These are phyloP conservation scores for Pelargonium fulgidum DNA, from an alignment of 441 rosid species.

Conservation along the genomic window DNA sequence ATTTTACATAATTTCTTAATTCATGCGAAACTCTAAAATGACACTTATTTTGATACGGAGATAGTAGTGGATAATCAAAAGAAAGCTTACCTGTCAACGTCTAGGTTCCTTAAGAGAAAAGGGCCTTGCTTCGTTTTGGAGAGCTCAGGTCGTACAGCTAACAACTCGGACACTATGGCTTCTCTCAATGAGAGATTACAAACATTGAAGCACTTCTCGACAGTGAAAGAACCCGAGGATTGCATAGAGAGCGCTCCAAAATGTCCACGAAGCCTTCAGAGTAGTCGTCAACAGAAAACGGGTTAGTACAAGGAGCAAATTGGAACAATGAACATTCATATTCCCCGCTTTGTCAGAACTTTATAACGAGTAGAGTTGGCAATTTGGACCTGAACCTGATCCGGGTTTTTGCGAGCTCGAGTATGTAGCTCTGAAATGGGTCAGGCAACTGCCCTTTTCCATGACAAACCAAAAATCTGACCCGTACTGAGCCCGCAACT, in stretches of 20 bases:
- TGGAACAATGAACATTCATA: neutral
- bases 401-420: too few relatives aligned
- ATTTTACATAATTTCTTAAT: too few relatives aligned
- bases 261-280: conserved; percentile 61
- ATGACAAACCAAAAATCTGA: too few relatives aligned
- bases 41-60: neutral
- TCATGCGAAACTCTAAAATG: neutral
- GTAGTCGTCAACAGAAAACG: conserved; percentile 15
- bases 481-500: too few relatives aligned
- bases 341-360: too few relatives aligned
- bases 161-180: conserved; percentile 63
- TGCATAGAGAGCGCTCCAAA: conserved; percentile 72
- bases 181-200: conserved; percentile 63
- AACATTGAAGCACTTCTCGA: conserved; percentile 73
- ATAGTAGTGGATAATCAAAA: neutral
- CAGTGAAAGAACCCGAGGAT: conserved; percentile 74
- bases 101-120: conserved; percentile 67
- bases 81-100: conserved; percentile 62
- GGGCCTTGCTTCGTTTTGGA: conserved; percentile 80
- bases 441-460: too few relatives aligned
- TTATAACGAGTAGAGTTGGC: too few relatives aligned
- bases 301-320: neutral
- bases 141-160: conserved; percentile 50
- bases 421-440: too few relatives aligned
- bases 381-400: too few relatives aligned